phyloP scores from a whole-genome alignment of 805 yeast species.

The Starmerella kuoi region DNA sequence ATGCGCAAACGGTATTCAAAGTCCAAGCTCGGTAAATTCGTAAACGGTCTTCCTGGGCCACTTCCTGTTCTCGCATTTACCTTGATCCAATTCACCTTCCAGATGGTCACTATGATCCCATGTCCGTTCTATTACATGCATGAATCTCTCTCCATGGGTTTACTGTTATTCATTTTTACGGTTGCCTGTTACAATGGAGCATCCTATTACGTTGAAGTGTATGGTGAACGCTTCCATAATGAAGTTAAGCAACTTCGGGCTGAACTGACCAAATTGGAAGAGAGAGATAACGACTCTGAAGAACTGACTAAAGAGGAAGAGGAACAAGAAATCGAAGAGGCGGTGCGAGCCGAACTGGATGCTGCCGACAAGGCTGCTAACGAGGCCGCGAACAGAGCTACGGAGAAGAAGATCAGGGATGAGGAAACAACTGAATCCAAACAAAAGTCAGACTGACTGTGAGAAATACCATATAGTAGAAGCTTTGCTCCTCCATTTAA shows the following conservation, averaged over 20 bases:
- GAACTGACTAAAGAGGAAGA: background rate
- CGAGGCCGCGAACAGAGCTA: too few relatives aligned
- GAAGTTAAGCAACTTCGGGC: slow-evolving; percentile 60
- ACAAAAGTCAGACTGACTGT: too few relatives aligned
- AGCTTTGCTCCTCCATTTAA: too few relatives aligned
- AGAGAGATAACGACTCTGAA: slow-evolving; percentile 4
- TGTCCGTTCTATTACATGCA: slow-evolving; percentile 81
- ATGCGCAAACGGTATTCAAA: slow-evolving; percentile 60
- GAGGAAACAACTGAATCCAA: too few relatives aligned
- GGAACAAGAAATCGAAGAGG: background rate
- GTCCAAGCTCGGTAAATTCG: slow-evolving; percentile 57
- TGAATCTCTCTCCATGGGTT: slow-evolving; percentile 52
- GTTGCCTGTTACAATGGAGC: slow-evolving; percentile 89
- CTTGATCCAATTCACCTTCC: slow-evolving; percentile 74
- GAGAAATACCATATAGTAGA: too few relatives aligned
- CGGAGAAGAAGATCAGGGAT: too few relatives aligned
- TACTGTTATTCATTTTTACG: slow-evolving; percentile 59
- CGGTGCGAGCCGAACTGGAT: too few relatives aligned
- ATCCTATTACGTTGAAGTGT: slow-evolving; percentile 80
- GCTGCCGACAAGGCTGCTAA: too few relatives aligned
- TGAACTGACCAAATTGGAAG: slow-evolving; percentile 58
- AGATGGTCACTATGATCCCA: slow-evolving; percentile 70
- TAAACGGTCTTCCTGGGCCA: slow-evolving; percentile 69
- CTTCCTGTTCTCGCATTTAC: slow-evolving; percentile 83
- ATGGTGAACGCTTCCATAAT: slow-evolving; percentile 79